Evolutionary conservation across 805 yeast genomes (phyloP), one percentile per base, ranked within the genome.

Genomic region (Ogataea pilisensis): DNA sequence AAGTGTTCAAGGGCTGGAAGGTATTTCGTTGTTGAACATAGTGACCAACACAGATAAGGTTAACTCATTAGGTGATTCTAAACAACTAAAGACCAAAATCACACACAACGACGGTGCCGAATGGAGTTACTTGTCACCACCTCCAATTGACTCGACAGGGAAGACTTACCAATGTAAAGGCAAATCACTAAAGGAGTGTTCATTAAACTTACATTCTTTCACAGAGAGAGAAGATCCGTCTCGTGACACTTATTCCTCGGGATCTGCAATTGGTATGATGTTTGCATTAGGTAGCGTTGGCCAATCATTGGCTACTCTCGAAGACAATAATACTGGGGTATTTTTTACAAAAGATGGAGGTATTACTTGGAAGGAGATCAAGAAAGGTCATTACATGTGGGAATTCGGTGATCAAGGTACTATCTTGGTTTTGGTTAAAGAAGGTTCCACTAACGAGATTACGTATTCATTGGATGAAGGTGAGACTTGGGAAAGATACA

Each of bases 361-460:
- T 43, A 65, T 79, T 13, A 75, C 89, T 3, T 93, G 98, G 98
- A 76, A 63, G 38, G 95, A 87, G 61, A 68, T 91, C 22, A 71
- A 65, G 44, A 78, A 82, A 44, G 93, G 95, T 4, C 73, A 78
- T 1, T 75, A 77, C 51, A 83, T 84, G 76, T 93, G 98, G 98
- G 98, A 90, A 63, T 93, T 72, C 61, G 98, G 98, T 47, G 99
- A 93, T 61, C 85, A 87, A 49, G 99, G 99, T 14, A 81, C 95
- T 1, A 74, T 93, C 27, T 63, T 93, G 37, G 87, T 87, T 1
- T 60, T 90, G 37, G 91, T 84, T 2, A 71, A 79, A 30, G 77
- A 75, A 5, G 67, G 63, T 4, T 65, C 69, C 7, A 82, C 96
- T 0, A 70, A 86, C 44, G 61, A 64, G 1, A 39, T 91, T 0